A percentile compares a stretch with the other conserved stretches of the same genome.
phyloP scores from a whole-genome alignment of 2,329 filamentous ascomycete genomes.

The Calonectria naviculata region DNA sequence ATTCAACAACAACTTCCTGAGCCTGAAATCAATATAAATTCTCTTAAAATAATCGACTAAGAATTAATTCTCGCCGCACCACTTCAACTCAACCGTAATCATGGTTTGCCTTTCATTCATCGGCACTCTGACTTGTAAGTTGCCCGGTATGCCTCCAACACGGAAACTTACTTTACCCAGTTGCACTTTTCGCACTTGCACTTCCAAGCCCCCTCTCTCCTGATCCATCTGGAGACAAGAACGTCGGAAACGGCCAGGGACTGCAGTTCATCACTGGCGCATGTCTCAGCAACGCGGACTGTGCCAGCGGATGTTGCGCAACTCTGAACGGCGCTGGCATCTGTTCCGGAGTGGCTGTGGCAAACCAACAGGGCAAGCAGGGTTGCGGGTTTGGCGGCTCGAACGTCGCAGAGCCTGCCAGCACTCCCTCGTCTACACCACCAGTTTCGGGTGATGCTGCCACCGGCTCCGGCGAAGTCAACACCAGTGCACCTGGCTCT shows the following conservation, averaged over 20 bases:
- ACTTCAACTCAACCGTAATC: background rate
- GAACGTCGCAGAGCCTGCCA: background rate
- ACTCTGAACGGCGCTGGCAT: constrained; percentile 35
- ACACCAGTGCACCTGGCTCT: constrained; percentile 23
- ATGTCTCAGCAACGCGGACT: constrained; percentile 32
- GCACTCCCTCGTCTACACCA: background rate
- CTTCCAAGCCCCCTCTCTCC: constrained; percentile 16
- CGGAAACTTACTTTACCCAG: background rate
- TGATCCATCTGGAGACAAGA: constrained; percentile 27
- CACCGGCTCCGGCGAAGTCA: background rate
- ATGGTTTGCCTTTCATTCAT: constrained; percentile 11
- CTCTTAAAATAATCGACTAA: background rate
- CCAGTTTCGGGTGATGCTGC: background rate
- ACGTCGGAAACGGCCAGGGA: constrained; percentile 28
- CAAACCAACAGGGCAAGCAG: constrained; percentile 44
- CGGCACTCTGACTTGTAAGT: constrained; percentile 10
- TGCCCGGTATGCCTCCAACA: too few species aligned
- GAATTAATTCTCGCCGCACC: background rate
- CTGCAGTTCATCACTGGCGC: constrained; percentile 31
- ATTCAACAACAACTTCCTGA: background rate
- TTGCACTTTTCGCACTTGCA: constrained; percentile 13
- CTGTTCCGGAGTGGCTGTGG: constrained; percentile 41
- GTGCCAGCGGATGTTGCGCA: constrained; percentile 46
- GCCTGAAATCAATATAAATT: background rate
- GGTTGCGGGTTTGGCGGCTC: constrained; percentile 44